Evolutionary conservation across 495 filamentous ascomycete genomes (phyloP).

Genomic region (Podospora pseudoanserina): DNA sequence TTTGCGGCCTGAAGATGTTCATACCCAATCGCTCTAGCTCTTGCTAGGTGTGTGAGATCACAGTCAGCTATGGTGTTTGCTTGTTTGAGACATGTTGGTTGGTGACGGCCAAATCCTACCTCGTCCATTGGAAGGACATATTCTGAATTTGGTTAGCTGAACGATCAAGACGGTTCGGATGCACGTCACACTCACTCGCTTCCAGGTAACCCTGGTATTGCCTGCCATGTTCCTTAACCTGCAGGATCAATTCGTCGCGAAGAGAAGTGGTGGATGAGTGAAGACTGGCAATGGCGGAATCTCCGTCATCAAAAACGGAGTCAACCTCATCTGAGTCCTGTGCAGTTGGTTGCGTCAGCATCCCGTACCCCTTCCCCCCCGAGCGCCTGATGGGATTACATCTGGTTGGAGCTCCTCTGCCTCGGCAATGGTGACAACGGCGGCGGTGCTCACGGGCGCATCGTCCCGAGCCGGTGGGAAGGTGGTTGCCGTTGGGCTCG

Average conservation of each 20-base stretch:
- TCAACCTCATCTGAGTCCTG: slow-evolving; percentile 2
- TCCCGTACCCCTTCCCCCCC: neutral
- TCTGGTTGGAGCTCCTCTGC: neutral
- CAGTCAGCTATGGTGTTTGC: neutral
- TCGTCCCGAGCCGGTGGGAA: slow-evolving; percentile 1
- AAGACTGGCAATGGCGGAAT: slow-evolving; percentile 11
- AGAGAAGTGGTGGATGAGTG: slow-evolving; percentile 16
- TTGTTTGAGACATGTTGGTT: neutral
- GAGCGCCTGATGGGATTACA: neutral
- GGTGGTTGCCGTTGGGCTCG: neutral
- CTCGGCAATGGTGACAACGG: neutral
- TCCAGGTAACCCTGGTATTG: slow-evolving; percentile 15
- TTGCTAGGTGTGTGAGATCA: slow-evolving; percentile 9
- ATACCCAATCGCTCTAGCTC: slow-evolving; percentile 15
- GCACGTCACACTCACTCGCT: slow-evolving; percentile 12
- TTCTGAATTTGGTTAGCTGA: slow-evolving; percentile 10
- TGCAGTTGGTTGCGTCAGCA: neutral
- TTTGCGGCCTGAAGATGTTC: neutral
- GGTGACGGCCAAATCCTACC: neutral
- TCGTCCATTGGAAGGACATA: slow-evolving; percentile 21
- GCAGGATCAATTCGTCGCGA: slow-evolving; percentile 15
- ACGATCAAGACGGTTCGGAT: neutral
- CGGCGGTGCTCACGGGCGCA: neutral
- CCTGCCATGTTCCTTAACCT: slow-evolving; percentile 15
- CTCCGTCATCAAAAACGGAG: slow-evolving; percentile 5